phyloP scores from a whole-genome alignment of 441 rosid species.

The Populus tomentosa region DNA sequence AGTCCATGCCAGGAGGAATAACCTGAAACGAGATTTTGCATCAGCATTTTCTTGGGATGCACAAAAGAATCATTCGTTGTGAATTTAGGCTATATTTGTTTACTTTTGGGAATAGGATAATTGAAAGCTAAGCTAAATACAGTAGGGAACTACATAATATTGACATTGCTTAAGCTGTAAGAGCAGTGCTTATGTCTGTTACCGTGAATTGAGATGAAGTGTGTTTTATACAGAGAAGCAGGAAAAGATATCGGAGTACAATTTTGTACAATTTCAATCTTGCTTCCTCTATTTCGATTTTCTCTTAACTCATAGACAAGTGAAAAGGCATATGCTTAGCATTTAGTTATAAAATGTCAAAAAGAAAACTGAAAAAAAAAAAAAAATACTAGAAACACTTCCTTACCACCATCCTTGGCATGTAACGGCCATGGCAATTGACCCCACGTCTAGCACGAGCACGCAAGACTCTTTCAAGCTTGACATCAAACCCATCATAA shows the following conservation, averaged over 20 bases:
- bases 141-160: too few species aligned
- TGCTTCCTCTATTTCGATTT: too few species aligned
- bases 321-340: too few species aligned
- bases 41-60: constrained; percentile 8
- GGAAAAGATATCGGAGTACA: too few species aligned
- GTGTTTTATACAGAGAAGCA: too few species aligned
- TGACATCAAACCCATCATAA: constrained; percentile 95
- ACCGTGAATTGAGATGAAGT: too few species aligned
- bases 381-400: neutral
- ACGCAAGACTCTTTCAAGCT: constrained; percentile 88
- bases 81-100: neutral
- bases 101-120: neutral
- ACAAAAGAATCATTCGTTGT: neutral
- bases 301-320: too few species aligned
- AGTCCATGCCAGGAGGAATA: constrained; percentile 99
- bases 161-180: too few species aligned
- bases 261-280: too few species aligned
- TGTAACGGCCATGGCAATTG: constrained; percentile 87
- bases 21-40: constrained; percentile 45
- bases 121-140: neutral
- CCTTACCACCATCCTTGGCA: constrained; percentile 98
- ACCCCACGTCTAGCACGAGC: constrained; percentile 95
- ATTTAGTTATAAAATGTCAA: too few species aligned
- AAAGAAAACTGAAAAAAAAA: too few species aligned
- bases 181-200: too few species aligned